Evolutionary conservation across 164 flowering plant genomes (phyloP).

Genomic region (Aristolochia fimbriata): DNA sequence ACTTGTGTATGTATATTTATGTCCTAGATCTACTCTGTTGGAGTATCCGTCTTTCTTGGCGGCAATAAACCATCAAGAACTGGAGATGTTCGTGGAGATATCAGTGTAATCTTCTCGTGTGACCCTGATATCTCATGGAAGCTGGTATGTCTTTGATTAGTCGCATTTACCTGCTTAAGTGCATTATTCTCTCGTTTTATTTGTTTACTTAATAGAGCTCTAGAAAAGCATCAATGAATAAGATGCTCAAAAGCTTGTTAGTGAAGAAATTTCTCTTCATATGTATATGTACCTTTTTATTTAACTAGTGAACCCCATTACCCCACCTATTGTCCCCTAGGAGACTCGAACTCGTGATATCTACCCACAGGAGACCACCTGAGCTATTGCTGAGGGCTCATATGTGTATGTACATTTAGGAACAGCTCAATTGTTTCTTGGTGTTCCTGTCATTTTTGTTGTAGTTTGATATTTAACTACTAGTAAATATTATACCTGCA

Average conservation of each 20-base stretch:
- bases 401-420: too few species aligned
- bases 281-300: too few species aligned
- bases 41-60: constrained; percentile 92
- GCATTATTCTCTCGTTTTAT: neutral
- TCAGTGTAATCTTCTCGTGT: constrained; percentile 85
- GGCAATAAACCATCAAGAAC: constrained; percentile 88
- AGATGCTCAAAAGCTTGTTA: neutral
- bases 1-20: constrained; percentile 4
- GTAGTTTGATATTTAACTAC: neutral
- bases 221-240: neutral
- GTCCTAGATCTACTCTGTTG: constrained; percentile 73
- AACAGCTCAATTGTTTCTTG: neutral
- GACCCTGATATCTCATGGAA: constrained; percentile 79
- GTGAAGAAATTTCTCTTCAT: neutral
- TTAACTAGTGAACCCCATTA: too few species aligned
- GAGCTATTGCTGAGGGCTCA: too few species aligned
- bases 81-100: constrained; percentile 86
- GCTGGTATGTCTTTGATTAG: constrained; percentile 34
- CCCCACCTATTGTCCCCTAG: too few species aligned
- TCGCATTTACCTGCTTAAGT: neutral
- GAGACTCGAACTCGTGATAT: too few species aligned
- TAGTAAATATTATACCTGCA: neutral
- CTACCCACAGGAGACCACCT: too few species aligned
- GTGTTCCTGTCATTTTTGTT: too few species aligned
- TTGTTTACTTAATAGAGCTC: neutral